Conservation (phyloP, 495 filamentous ascomycete species). For the Astrothelium macrocarpum region DNA sequence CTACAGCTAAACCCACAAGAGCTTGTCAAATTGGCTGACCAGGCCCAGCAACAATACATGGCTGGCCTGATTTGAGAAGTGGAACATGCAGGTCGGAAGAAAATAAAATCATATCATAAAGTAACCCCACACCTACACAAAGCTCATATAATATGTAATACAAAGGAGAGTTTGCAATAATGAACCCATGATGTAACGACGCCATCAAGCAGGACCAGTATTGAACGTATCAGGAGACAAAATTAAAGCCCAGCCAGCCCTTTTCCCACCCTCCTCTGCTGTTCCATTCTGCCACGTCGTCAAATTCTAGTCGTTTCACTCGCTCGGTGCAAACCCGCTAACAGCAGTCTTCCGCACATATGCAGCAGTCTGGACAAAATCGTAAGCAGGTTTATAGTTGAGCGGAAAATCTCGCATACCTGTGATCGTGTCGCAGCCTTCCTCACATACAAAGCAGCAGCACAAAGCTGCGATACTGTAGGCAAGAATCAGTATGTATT, state of each 20-base stretch:
- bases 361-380: slow-evolving; percentile 21
- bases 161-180: neutral
- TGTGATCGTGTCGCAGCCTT: slow-evolving; percentile 68
- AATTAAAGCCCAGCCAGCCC: neutral
- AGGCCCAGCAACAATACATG: no score
- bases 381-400: neutral
- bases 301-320: neutral
- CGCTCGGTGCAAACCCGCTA: neutral
- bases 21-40: no score
- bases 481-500: neutral
- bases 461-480: slow-evolving; percentile 54
- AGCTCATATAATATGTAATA: neutral
- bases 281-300: neutral
- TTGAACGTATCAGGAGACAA: neutral
- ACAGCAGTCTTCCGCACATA: slow-evolving; percentile 28
- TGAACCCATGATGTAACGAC: no score
- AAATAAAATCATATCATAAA: no score
- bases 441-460: slow-evolving; percentile 71
- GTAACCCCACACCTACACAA: no score
- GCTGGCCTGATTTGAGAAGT: no score
- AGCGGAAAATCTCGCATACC: slow-evolving; percentile 16
- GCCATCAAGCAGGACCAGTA: neutral
- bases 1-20: no score
- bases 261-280: neutral
- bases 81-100: no score